Conservation (phyloP, 2,329 filamentous ascomycete genomes). For the Emericellopsis cladophorae region DNA sequence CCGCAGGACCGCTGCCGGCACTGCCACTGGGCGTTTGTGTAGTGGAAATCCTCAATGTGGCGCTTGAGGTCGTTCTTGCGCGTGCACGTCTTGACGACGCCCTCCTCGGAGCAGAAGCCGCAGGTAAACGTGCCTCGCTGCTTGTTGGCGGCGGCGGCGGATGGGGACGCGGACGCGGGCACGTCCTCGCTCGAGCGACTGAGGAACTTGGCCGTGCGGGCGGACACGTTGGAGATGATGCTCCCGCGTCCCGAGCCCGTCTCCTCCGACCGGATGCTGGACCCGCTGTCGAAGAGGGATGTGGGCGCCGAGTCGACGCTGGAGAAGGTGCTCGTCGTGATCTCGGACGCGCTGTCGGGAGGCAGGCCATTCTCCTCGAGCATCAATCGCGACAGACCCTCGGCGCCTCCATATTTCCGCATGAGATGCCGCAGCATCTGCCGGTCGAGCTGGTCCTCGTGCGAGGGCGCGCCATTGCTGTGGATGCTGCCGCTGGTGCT, state of each 20-base stretch:
- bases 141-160: constrained; percentile 16
- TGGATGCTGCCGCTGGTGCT: background rate
- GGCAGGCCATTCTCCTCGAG: constrained; percentile 5
- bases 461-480: background rate
- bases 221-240: constrained; percentile 26
- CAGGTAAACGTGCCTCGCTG: constrained; percentile 24
- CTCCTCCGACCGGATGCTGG: constrained; percentile 24
- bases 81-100: constrained; percentile 27
- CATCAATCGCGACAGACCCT: constrained; percentile 8
- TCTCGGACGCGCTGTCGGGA: constrained; percentile 18
- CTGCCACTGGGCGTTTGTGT: constrained; percentile 31
- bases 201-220: constrained; percentile 20
- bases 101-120: constrained; percentile 27
- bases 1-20: constrained; percentile 29
- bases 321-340: constrained; percentile 19
- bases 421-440: constrained; percentile 10
- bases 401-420: constrained; percentile 6
- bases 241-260: constrained; percentile 24
- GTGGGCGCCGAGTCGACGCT: constrained; percentile 19
- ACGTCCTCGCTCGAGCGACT: constrained; percentile 10
- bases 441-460: constrained; percentile 6
- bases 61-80: constrained; percentile 35
- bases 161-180: constrained; percentile 2
- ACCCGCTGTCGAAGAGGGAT: constrained; percentile 20
- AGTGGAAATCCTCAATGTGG: constrained; percentile 34